Conservation (phyloP, 1,139 yeast genomes). For the Scheffersomyces segobiensis region DNA sequence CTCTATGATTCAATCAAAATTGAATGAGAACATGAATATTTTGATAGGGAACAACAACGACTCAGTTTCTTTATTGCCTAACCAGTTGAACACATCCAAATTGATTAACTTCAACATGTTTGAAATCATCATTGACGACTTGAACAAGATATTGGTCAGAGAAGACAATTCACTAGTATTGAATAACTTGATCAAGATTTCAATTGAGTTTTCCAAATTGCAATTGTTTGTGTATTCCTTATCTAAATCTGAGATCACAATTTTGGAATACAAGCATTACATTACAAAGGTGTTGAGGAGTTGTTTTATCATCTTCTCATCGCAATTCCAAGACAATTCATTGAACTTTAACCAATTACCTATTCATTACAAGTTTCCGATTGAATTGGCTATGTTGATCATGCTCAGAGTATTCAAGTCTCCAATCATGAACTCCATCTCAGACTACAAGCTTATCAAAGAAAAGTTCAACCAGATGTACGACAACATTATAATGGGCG, state of each 20-base stretch:
- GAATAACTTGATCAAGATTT: conserved; percentile 30
- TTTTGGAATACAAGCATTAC: conserved; percentile 30
- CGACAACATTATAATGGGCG: conserved; percentile 17
- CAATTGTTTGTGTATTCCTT: conserved; percentile 42
- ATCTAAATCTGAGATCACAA: conserved; percentile 28
- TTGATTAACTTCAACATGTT: conserved; percentile 45
- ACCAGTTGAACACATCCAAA: conserved; percentile 25
- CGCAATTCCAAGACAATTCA: conserved; percentile 21
- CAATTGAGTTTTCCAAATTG: conserved; percentile 41
- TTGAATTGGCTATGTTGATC: conserved; percentile 35
- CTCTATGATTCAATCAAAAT: conserved; percentile 42
- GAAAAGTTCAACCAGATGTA: conserved; percentile 29
- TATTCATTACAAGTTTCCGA: conserved; percentile 40
- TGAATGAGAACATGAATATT: conserved; percentile 42
- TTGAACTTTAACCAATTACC: conserved; percentile 36
- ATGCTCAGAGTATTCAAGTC: conserved; percentile 38
- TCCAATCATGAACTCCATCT: conserved; percentile 32
- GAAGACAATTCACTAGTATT: conserved; percentile 15
- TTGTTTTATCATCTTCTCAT: conserved; percentile 28
- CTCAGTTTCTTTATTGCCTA: conserved; percentile 18
- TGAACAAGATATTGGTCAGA: conserved; percentile 16
- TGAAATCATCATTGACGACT: conserved; percentile 40
- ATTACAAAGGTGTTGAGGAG: conserved; percentile 31
- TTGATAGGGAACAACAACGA: conserved; percentile 21
- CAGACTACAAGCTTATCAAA: conserved; percentile 35